phyloP scores from a whole-genome alignment of 352 stramenopile species.

The Globisporangium barbulae region DNA sequence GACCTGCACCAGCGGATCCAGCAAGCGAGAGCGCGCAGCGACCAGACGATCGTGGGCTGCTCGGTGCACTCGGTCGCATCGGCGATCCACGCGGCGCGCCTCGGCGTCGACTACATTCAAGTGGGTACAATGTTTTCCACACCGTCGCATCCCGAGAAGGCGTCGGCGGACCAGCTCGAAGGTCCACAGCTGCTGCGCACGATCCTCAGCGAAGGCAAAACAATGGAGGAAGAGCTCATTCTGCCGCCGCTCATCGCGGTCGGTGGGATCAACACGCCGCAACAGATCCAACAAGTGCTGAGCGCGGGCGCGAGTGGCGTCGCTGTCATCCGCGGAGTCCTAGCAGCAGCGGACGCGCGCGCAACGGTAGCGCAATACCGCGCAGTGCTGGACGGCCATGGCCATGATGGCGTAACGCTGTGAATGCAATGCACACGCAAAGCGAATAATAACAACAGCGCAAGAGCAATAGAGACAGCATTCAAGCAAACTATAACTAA shows the following conservation, averaged over 20 bases:
- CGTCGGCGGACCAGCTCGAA: constrained; percentile 22
- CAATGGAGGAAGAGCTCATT: background rate
- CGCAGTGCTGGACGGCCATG: constrained; percentile 6
- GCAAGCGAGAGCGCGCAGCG: background rate
- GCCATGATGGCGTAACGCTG: background rate
- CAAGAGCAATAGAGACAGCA: background rate
- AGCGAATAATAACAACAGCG: constrained; percentile 2
- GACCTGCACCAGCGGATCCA: background rate
- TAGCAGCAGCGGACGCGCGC: constrained; percentile 21
- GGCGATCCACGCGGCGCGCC: constrained; percentile 20
- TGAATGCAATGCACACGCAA: background rate
- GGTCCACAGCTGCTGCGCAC: constrained; percentile 28
- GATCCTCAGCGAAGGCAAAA: constrained; percentile 14
- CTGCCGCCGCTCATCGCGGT: constrained; percentile 31
- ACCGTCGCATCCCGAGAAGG: constrained; percentile 46
- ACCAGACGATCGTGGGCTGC: constrained; percentile 23
- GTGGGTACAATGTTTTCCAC: constrained; percentile 61
- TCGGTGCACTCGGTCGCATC: constrained; percentile 38
- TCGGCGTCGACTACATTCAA: constrained; percentile 42
- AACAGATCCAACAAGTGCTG: constrained; percentile 27
- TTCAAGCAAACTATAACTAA: constrained; percentile 17
- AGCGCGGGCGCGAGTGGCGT: constrained; percentile 33
- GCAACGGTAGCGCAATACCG: constrained; percentile 11
- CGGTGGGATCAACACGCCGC: constrained; percentile 35
- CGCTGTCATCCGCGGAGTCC: constrained; percentile 42